Evolutionary conservation across 2,329 filamentous ascomycete genomes (phyloP).

Genomic region (Fusarium burgessii): DNA sequence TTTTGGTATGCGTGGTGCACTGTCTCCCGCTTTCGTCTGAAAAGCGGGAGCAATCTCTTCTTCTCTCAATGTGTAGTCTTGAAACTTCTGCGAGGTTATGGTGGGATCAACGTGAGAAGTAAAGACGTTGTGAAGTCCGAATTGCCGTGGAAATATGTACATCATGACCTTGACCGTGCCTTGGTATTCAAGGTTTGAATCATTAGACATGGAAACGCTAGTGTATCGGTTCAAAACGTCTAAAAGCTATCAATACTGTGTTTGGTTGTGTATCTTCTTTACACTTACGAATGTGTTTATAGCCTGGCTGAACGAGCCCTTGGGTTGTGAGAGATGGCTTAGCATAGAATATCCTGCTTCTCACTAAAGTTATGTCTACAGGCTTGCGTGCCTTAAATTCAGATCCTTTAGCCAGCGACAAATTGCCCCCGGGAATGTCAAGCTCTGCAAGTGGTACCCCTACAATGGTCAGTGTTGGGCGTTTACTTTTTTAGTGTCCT

Average conservation of each 20-base stretch:
- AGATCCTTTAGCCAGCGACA: slow-evolving; percentile 6
- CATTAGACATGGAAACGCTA: not conserved
- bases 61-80: slow-evolving; percentile 88
- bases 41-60: slow-evolving; percentile 73
- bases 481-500: slow-evolving; percentile 40
- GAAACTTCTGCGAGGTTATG: slow-evolving; percentile 78
- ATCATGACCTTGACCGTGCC: slow-evolving; percentile 82
- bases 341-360: slow-evolving; percentile 88
- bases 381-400: slow-evolving; percentile 47
- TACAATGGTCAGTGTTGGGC: slow-evolving; percentile 41
- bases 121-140: slow-evolving; percentile 92
- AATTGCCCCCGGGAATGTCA: slow-evolving; percentile 43
- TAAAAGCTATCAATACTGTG: slow-evolving; percentile 53
- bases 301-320: slow-evolving; percentile 76
- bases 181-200: slow-evolving; percentile 33
- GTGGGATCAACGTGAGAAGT: slow-evolving; percentile 73
- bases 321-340: slow-evolving; percentile 76
- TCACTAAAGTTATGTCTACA: slow-evolving; percentile 78
- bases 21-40: slow-evolving; percentile 22
- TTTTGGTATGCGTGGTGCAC: slow-evolving; percentile 44
- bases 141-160: slow-evolving; percentile 94
- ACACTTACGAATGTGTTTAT: slow-evolving; percentile 82
- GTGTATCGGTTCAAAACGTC: slow-evolving; percentile 83
- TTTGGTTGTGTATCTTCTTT: not conserved
- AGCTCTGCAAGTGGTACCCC: slow-evolving; percentile 65